These are phyloP conservation scores for Plasmodium knowlesi DNA, from an alignment of 169 alveolate species.

Conservation along the genomic window DNA sequence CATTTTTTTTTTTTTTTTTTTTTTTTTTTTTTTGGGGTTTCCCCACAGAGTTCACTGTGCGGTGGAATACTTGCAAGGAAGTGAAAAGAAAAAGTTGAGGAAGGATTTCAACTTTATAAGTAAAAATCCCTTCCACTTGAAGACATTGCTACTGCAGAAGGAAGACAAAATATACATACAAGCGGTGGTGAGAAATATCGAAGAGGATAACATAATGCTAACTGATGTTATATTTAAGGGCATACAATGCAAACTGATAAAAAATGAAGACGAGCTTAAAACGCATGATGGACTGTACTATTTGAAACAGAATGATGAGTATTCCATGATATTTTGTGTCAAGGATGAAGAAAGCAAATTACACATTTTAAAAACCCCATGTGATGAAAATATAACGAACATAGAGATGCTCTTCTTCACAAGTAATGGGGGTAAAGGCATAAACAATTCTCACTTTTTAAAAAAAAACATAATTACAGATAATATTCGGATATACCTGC, in stretches of 20 bases:
- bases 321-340: constrained; percentile 61
- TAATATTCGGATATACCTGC: constrained; percentile 47
- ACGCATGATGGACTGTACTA: constrained; percentile 51
- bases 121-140: constrained; percentile 37
- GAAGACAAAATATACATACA: constrained; percentile 49
- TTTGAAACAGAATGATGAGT: constrained; percentile 66
- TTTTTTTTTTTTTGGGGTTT: neutral
- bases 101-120: constrained; percentile 60
- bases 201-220: constrained; percentile 55
- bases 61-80: constrained; percentile 37
- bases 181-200: constrained; percentile 20
- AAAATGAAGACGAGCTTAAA: constrained; percentile 15
- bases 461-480: constrained; percentile 43
- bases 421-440: constrained; percentile 50
- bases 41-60: constrained; percentile 33
- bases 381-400: constrained; percentile 51
- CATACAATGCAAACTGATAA: constrained; percentile 42
- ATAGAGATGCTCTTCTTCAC: constrained; percentile 62
- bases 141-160: constrained; percentile 28
- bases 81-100: constrained; percentile 28
- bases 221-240: constrained; percentile 16
- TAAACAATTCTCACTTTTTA: constrained; percentile 55
- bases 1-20: neutral
- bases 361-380: constrained; percentile 22
- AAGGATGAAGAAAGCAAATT: constrained; percentile 61